phyloP scores from a whole-genome alignment of 495 filamentous ascomycete genomes.

The Neurospora intermedia region DNA sequence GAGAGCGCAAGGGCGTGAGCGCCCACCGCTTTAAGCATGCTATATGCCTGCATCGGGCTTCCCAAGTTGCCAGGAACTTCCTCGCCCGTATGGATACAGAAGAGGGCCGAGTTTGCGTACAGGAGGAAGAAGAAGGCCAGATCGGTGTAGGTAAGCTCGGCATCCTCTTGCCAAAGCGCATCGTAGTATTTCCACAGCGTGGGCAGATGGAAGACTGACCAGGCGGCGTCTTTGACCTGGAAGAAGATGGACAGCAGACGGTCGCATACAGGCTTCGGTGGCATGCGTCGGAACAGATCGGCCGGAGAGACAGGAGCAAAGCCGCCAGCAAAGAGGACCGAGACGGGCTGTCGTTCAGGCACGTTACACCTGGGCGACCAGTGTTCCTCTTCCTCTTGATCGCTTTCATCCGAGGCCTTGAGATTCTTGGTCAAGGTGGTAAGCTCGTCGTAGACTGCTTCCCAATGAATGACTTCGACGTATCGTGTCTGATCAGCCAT shows the following conservation, averaged over 20 bases:
- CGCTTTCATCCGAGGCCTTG: conserved; percentile 7
- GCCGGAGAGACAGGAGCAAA: conserved; percentile 21
- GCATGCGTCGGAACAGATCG: conserved; percentile 33
- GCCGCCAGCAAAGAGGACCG: conserved; percentile 33
- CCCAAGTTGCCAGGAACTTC: conserved; percentile 16
- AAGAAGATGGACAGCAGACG: conserved; percentile 37
- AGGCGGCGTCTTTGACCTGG: conserved; percentile 31
- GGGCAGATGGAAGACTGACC: conserved; percentile 33
- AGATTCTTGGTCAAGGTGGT: conserved; percentile 15
- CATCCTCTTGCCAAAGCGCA: conserved; percentile 19
- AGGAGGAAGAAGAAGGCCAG: conserved; percentile 23
- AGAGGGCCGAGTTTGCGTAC: conserved; percentile 15
- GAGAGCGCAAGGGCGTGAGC: conserved; percentile 29
- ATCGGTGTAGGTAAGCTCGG: conserved; percentile 12
- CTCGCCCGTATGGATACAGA: conserved; percentile 13
- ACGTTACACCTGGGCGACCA: conserved; percentile 12
- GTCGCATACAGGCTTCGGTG: conserved; percentile 30
- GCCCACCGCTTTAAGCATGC: conserved; percentile 15
- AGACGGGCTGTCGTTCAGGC: conserved; percentile 13
- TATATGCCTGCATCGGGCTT: background rate
- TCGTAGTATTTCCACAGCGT: conserved; percentile 31
- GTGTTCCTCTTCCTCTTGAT: conserved; percentile 13
- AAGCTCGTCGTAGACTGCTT: conserved; percentile 39
- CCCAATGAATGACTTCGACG: conserved; percentile 41
- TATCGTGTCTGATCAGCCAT: conserved; percentile 34